Conservation (phyloP, 1,284 basidiomycete genomes). For the Cryptococcus sp. region DNA sequence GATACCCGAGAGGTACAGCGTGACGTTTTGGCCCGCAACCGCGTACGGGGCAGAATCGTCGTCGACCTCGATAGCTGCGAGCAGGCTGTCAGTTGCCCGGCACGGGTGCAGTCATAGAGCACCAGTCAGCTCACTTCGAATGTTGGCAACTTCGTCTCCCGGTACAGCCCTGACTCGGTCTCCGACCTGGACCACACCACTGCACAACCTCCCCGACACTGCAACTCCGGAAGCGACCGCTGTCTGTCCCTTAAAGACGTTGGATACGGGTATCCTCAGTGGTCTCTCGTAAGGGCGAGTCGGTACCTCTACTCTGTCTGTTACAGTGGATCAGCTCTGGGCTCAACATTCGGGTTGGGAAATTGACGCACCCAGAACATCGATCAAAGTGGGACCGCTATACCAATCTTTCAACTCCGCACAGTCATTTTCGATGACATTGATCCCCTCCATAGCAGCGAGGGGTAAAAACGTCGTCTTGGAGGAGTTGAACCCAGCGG, state of each 20-base stretch:
- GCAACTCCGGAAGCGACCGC: slow-evolving; percentile 67
- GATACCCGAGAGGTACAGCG: slow-evolving; percentile 75
- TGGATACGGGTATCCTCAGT: slow-evolving; percentile 84
- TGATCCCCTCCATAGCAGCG: slow-evolving; percentile 84
- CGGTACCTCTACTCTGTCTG: slow-evolving; percentile 80
- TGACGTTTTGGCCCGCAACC: slow-evolving; percentile 83
- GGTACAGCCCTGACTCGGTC: slow-evolving; percentile 82
- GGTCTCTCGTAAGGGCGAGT: slow-evolving; percentile 70
- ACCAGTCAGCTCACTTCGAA: slow-evolving; percentile 61
- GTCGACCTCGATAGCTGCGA: slow-evolving; percentile 78
- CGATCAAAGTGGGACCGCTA: slow-evolving; percentile 75
- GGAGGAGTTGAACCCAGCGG: slow-evolving; percentile 76
- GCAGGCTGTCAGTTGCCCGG: background rate
- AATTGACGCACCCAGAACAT: slow-evolving; percentile 64
- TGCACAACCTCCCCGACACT: slow-evolving; percentile 80
- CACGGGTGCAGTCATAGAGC: background rate
- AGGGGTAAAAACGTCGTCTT: slow-evolving; percentile 86
- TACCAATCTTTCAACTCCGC: slow-evolving; percentile 67
- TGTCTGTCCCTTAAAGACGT: slow-evolving; percentile 87
- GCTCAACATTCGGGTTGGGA: no score
- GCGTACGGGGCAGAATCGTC: slow-evolving; percentile 78
- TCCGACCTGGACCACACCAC: slow-evolving; percentile 87
- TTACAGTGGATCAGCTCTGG: slow-evolving; percentile 4
- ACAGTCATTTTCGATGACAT: slow-evolving; percentile 59
- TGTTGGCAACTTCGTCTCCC: slow-evolving; percentile 82